Conservation (phyloP, 1,284 basidiomycete genomes). For the Wallemia ichthyophaga region DNA sequence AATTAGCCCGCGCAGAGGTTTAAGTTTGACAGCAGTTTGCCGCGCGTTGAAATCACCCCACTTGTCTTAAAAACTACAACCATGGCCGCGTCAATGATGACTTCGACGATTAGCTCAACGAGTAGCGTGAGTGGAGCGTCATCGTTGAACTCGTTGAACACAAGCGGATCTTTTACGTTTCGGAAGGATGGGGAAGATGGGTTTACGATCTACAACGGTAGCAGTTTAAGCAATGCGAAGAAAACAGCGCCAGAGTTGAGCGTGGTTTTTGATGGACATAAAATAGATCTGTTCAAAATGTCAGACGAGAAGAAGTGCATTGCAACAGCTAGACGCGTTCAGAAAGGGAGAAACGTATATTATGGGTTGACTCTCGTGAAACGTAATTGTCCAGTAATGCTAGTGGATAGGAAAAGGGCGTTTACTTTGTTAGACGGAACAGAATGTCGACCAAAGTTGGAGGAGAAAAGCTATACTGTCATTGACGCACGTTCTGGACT, state of each 20-base stretch:
- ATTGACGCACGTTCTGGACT: background rate
- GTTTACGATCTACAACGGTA: background rate
- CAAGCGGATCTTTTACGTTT: background rate
- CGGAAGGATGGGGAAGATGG: background rate
- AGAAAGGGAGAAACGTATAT: background rate
- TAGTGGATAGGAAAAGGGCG: background rate
- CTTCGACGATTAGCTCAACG: too few species aligned
- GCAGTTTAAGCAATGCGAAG: background rate
- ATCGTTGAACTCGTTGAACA: background rate
- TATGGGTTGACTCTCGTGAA: background rate
- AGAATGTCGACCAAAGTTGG: background rate
- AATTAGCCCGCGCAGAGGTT: too few species aligned
- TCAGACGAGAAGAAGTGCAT: background rate
- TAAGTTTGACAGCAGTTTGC: too few species aligned
- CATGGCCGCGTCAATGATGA: too few species aligned
- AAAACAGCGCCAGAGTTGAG: background rate
- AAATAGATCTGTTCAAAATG: background rate
- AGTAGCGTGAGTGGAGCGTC: too few species aligned
- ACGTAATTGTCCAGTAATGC: background rate
- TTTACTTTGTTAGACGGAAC: background rate
- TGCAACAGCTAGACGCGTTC: background rate
- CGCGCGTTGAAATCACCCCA: too few species aligned
- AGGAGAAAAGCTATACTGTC: background rate
- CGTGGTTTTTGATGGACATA: background rate
- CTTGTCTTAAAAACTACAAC: too few species aligned